phyloP scores from a whole-genome alignment of 2,329 filamentous ascomycete species.

The Myriosclerotinia duriaeana region DNA sequence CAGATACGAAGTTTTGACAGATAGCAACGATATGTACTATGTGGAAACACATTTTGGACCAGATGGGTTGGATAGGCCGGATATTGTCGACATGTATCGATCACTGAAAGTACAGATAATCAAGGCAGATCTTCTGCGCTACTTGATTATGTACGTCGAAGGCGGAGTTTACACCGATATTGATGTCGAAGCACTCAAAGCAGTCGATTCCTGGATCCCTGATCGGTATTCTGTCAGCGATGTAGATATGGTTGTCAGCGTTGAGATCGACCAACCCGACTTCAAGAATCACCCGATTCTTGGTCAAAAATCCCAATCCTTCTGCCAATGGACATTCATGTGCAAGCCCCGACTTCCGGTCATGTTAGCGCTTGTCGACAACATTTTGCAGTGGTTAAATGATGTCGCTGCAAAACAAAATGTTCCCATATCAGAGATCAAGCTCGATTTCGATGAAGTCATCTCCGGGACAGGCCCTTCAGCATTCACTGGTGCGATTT shows the following conservation, averaged over 20 bases:
- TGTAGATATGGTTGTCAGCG: conserved; percentile 68
- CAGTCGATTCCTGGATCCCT: conserved; percentile 58
- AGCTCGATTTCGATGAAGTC: conserved; percentile 69
- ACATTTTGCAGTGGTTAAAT: conserved; percentile 66
- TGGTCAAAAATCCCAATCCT: conserved; percentile 66
- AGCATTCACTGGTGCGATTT: conserved; percentile 64
- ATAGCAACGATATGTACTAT: conserved; percentile 65
- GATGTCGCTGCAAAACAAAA: conserved; percentile 58
- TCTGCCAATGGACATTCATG: conserved; percentile 76
- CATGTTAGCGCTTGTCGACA: conserved; percentile 66
- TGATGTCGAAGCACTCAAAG: conserved; percentile 55
- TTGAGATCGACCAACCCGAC: conserved; percentile 69
- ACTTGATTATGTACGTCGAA: conserved; percentile 65
- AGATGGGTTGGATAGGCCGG: conserved; percentile 63
- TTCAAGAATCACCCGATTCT: conserved; percentile 64
- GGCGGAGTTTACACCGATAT: conserved; percentile 61
- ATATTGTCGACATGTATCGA: conserved; percentile 61
- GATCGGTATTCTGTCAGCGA: conserved; percentile 61
- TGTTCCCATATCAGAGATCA: conserved; percentile 58
- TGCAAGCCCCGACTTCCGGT: conserved; percentile 65
- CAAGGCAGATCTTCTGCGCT: conserved; percentile 63
- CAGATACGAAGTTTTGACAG: conserved; percentile 53
- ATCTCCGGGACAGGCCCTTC: conserved; percentile 72
- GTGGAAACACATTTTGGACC: conserved; percentile 67
- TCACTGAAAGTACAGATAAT: conserved; percentile 61